phyloP scores from a whole-genome alignment of 257 asterid species.

The Forsythia viridissima region DNA sequence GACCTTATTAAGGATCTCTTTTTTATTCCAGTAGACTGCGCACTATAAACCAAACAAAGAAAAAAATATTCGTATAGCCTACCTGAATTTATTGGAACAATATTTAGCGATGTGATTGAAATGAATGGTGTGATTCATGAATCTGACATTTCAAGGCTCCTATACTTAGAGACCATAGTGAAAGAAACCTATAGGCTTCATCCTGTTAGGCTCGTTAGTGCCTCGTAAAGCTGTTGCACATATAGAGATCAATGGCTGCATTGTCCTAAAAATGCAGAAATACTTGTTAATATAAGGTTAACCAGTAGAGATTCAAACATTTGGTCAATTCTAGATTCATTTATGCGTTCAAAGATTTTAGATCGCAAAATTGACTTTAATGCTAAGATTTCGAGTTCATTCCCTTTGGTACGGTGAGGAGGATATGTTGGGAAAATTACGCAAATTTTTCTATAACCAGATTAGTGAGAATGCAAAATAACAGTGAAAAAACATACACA shows the following conservation, averaged over 20 bases:
- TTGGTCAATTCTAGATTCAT: conserved; percentile 18
- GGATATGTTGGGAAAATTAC: background rate
- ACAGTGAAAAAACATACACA: too few relatives aligned
- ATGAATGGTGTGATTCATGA: background rate
- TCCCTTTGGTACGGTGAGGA: conserved; percentile 25
- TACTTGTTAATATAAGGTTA: conserved; percentile 26
- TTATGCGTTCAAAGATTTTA: conserved; percentile 27
- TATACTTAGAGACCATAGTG: background rate
- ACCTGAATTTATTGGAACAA: too few relatives aligned
- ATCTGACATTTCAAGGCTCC: background rate
- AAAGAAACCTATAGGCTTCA: conserved; percentile 20
- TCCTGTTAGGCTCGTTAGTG: background rate
- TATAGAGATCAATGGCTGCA: background rate
- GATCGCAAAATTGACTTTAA: conserved; percentile 2
- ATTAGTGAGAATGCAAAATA: too few relatives aligned
- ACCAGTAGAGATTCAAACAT: conserved; percentile 18
- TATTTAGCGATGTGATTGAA: too few relatives aligned
- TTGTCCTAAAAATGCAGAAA: conserved; percentile 20
- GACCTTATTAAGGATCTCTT: too few relatives aligned
- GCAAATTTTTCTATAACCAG: too few relatives aligned
- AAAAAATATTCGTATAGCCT: too few relatives aligned
- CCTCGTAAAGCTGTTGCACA: background rate
- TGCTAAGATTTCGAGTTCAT: conserved; percentile 26
- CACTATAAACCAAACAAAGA: too few relatives aligned
- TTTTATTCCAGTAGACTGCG: too few relatives aligned